Base-by-base conservation (phyloP, 2,329 filamentous ascomycete species). In the Colletotrichum sp. region DNA sequence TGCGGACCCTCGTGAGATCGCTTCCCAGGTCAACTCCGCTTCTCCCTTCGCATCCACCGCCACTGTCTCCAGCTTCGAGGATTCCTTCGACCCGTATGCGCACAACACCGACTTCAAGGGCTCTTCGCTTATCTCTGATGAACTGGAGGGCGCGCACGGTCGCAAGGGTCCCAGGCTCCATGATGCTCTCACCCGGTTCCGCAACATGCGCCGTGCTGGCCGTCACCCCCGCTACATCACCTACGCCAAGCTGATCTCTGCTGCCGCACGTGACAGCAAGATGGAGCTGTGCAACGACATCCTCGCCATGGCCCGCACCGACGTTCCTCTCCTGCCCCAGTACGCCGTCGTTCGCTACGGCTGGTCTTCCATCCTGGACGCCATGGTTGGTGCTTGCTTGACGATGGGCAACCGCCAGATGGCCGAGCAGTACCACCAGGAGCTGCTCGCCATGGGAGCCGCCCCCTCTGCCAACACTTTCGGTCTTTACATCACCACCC, bases 391-490 rank as follows among this genome's bases (percentile, higher is more conserved):
- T 80, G 96, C 96, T 59, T 98, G 95, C 82, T 90, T 99, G 72
- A 95, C 92, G 57, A 90, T 95, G 63, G 95, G 96, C 77, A 94
- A 96, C 83, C 95, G 96, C 72, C 90, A 91, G 75, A 88, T 95
- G 76, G 97, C 97, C 76, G 93, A 94, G 83, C 93, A 95, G 80
- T 98, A 94, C 85, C 97, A 99, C 83, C 94, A 97, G 84, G 95
- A 99, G 84, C 90, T 99, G 79, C 89, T 98, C 65, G 93, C 95
- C 76, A 97, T 99, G 89, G 96, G 96, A 64, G 93, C 95, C 76
- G 94, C 96, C 12, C 97, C 97, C 18, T 98, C 96, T 4, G 97
- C 97, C 59, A 99, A 99, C 88, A 99, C 97, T 1, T 99, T 98
- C 80, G 97, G 97, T 76, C 91, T 99, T 21, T 99, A 99, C 90